Conservation (phyloP, 1,284 basidiomycete genomes). For the Heliocybe sulcata region DNA sequence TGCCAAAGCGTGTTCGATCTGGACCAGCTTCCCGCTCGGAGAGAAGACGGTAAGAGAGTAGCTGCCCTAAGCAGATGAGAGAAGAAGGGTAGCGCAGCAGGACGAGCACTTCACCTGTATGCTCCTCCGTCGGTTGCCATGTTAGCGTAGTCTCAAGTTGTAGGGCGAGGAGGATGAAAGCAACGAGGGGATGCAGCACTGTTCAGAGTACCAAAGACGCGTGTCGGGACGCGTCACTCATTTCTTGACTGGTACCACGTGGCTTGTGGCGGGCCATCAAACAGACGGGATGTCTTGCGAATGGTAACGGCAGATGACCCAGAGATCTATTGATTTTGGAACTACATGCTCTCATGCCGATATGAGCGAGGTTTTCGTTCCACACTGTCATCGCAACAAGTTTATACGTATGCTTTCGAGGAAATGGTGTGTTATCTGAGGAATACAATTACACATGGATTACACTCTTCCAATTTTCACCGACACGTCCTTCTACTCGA, state of each 20-base stretch:
- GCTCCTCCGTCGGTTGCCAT: conserved; percentile 75
- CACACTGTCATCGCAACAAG: no score
- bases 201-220: conserved; percentile 7
- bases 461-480: neutral
- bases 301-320: no score
- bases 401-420: no score
- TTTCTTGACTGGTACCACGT: neutral
- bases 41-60: conserved; percentile 99
- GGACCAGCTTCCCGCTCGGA: conserved; percentile 95
- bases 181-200: conserved; percentile 2
- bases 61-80: conserved; percentile 33
- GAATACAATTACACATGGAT: conserved; percentile 5
- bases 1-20: conserved; percentile 99
- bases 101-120: conserved; percentile 51
- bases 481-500: conserved; percentile 20
- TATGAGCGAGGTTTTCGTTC: no score
- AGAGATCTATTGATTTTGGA: no score
- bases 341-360: no score
- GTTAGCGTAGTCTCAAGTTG: conserved; percentile 2
- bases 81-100: conserved; percentile 6
- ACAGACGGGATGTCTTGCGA: no score
- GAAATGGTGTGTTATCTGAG: neutral
- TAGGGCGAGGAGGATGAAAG: conserved; percentile 1
- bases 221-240: conserved; percentile 23
- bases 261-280: neutral